Evolutionary conservation across 208 protist species (phyloP).

Genomic region (Leishmania turanica): DNA sequence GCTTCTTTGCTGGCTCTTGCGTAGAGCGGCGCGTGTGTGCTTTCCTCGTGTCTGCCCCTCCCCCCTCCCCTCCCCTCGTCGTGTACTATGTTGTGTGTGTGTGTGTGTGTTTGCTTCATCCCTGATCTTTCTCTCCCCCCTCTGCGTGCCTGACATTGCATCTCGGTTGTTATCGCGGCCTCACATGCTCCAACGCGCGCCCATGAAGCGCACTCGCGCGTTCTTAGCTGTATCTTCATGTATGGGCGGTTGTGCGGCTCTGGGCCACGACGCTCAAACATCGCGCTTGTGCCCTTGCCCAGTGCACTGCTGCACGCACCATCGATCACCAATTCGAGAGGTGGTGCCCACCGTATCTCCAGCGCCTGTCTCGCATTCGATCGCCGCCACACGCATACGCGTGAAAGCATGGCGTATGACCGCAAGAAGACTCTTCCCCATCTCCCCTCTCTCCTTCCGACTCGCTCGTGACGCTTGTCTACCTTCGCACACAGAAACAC

Average conservation of each 20-base stretch:
- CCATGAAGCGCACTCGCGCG: neutral
- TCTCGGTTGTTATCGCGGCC: neutral
- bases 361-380: neutral
- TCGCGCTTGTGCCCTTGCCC: neutral
- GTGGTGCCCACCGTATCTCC: neutral
- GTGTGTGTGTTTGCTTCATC: neutral
- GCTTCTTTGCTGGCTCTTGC: neutral
- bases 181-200: neutral
- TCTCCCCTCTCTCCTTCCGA: neutral
- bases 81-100: neutral
- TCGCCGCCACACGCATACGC: neutral
- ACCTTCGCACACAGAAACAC: neutral
- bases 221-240: neutral
- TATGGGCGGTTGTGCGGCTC: neutral
- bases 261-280: neutral
- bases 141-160: neutral
- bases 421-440: neutral
- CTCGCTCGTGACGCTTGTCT: neutral
- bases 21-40: neutral
- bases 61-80: too few species aligned
- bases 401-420: neutral
- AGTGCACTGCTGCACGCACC: neutral
- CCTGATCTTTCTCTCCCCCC: conserved; percentile 1
- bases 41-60: neutral
- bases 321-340: neutral